Conservation (phyloP, 345 rosid species). For the Eucalyptus victrix region DNA sequence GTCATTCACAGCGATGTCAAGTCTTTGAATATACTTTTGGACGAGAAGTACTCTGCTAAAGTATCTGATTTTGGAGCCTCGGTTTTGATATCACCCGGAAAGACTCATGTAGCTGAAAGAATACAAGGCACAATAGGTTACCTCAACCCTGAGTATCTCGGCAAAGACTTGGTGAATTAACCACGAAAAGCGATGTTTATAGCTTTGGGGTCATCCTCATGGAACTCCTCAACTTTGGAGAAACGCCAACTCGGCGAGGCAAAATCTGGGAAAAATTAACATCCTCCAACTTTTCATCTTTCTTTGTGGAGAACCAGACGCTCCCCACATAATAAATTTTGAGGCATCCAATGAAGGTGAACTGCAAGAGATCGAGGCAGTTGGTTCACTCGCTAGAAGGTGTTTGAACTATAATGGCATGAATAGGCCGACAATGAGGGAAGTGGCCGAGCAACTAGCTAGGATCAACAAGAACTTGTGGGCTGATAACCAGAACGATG, state of each 20-base stretch:
- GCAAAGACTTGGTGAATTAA: neutral
- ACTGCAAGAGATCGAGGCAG: neutral
- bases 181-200: neutral
- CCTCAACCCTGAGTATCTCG: neutral
- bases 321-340: neutral
- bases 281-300: too few species aligned
- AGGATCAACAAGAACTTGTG: neutral
- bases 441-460: neutral
- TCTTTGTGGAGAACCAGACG: neutral
- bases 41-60: neutral
- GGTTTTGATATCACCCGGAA: neutral
- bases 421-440: neutral
- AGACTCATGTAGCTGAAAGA: neutral
- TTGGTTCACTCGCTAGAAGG: neutral
- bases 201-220: rapidly evolving
- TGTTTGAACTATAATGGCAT: neutral
- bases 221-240: neutral
- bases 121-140: neutral
- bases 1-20: neutral
- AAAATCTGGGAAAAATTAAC: neutral
- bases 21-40: neutral
- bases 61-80: neutral
- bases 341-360: neutral
- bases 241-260: rapidly evolving
- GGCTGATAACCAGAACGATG: rapidly evolving